Conservation (phyloP, 2,329 filamentous ascomycete genomes). For the Apiospora kogelbergensis region DNA sequence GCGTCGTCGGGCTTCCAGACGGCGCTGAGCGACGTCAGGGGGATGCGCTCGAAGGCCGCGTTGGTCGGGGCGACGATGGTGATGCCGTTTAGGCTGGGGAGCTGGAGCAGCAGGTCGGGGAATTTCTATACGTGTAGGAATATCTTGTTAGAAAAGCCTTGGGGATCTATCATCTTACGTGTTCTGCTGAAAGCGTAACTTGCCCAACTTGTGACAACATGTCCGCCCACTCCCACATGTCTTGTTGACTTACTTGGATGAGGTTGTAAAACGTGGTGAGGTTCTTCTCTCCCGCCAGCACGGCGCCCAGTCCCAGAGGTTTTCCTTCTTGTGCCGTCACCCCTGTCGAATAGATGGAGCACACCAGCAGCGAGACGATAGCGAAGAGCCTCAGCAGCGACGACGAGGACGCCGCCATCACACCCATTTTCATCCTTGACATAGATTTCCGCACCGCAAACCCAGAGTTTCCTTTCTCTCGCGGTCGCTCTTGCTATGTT, state of each 20-base stretch:
- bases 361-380: not conserved
- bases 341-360: not conserved
- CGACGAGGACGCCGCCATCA: not conserved
- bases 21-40: constrained; percentile 48
- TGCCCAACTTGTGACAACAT: too few relatives aligned
- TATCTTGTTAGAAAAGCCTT: not conserved
- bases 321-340: constrained; percentile 11
- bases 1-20: constrained; percentile 45
- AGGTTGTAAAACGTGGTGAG: constrained; percentile 44
- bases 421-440: not conserved
- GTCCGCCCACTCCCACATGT: too few relatives aligned
- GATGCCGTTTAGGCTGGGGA: constrained; percentile 43
- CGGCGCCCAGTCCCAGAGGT: constrained; percentile 36
- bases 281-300: constrained; percentile 39
- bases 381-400: not conserved
- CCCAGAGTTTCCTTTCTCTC: not conserved
- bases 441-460: not conserved
- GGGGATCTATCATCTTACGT: too few relatives aligned
- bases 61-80: constrained; percentile 60
- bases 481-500: not conserved
- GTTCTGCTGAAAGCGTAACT: too few relatives aligned
- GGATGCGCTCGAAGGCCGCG: constrained; percentile 55
- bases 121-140: constrained; percentile 43
- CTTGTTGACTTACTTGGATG: constrained; percentile 38
- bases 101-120: constrained; percentile 42